phyloP scores from a whole-genome alignment of 2,329 filamentous ascomycete species.

The Colletotrichum simmondsii region DNA sequence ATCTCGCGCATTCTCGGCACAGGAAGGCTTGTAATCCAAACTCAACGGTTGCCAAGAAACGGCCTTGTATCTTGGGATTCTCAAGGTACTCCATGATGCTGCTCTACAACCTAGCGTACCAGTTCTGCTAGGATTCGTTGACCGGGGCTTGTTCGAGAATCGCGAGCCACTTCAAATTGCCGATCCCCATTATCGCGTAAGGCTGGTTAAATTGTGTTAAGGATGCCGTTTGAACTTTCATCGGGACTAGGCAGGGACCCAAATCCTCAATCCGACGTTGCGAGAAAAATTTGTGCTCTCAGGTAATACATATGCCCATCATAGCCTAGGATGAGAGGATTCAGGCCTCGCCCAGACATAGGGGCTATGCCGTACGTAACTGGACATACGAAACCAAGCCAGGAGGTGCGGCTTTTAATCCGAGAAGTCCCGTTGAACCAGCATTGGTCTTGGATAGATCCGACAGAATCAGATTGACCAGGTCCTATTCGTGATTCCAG shows the following conservation, averaged over 20 bases:
- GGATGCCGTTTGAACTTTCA: not conserved
- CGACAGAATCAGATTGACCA: not conserved
- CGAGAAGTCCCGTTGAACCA: not conserved
- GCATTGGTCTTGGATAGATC: no score
- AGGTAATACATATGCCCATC: not conserved
- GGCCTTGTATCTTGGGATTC: not conserved
- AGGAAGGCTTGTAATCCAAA: not conserved
- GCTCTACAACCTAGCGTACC: not conserved
- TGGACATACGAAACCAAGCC: not conserved
- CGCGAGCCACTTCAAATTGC: not conserved
- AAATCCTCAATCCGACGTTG: not conserved
- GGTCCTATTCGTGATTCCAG: not conserved
- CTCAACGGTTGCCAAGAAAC: not conserved
- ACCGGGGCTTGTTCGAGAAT: not conserved
- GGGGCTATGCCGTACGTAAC: not conserved
- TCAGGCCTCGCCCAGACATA: not conserved
- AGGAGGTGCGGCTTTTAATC: constrained; percentile 12
- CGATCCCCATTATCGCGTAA: not conserved
- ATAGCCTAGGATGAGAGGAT: not conserved
- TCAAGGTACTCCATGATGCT: not conserved
- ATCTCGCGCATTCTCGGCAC: not conserved
- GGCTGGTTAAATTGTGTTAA: not conserved
- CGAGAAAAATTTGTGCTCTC: not conserved
- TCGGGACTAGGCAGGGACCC: not conserved
- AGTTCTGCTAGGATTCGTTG: not conserved